Evolutionary conservation across 1,284 basidiomycete genomes (phyloP), one percentile per base, ranked within the genome.

Genomic region (Cryptococcus depauperatus): DNA sequence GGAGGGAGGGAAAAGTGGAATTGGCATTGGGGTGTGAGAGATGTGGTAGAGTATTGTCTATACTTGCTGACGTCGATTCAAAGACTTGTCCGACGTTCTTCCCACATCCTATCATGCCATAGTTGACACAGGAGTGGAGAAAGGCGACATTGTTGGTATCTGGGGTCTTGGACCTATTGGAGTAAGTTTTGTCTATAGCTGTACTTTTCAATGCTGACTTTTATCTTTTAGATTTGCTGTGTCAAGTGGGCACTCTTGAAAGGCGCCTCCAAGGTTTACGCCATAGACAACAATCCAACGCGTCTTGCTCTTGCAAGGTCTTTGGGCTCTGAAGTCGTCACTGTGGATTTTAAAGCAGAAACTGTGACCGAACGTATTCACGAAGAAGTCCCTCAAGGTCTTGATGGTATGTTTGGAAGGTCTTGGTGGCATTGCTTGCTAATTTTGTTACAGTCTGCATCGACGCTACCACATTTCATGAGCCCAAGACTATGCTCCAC

Each of bases 251-350:
- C 79, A 1, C 68, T 79, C 48, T 63, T 84, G 27, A 84, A 83
- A 64, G 83, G 82, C 28, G 84, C 84, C 4, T 75, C 74, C 42
- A 77, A 81, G 45, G 75, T 88, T 55, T 84, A 87, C 55, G 80
- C 76, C 4, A 82, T 88, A 61, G 84, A 87, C 68, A 62, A 68
- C 14, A 73, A 83, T 14, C 77, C 77, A 0, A 75, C 77, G 50
- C 76, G 84, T 16, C 76, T 88, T 26, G 73, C 74, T 0, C 75
- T 80, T 50, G 83, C 81, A n/a, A 56, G 77, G 40, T 75, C 78
- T 52, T 63, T 70, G 16, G 77, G 77, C 3, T 23, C 45, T 0
- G 48, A 61, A n/a, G 74, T 84, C 46, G 81, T 85, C 55, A 69
- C 73, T 1, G 69, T 87, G 54, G 76, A 87, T 64, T 84, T 83